Percentiles rank a stretch among this genome's conserved stretches.
Conservation (phyloP, 1,284 basidiomycete species). For the Cutaneotrichosporon sp. region DNA sequence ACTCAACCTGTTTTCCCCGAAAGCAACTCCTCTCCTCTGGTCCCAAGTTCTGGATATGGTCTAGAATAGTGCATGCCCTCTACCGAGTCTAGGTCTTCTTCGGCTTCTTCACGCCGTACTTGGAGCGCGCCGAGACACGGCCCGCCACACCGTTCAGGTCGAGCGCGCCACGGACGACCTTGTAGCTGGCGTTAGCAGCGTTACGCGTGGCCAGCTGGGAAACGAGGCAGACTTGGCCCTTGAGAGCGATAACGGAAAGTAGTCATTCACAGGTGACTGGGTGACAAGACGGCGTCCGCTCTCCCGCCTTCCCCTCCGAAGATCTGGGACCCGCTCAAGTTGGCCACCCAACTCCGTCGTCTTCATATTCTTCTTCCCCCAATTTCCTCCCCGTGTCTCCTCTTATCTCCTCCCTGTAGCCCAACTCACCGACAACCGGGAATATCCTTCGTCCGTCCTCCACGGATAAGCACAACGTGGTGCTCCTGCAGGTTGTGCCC, state of each 20-base stretch:
- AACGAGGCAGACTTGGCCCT: too few relatives aligned
- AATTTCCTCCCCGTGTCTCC: background rate
- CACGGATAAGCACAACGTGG: conserved; percentile 87
- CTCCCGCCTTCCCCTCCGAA: too few relatives aligned
- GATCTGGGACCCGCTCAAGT: too few relatives aligned
- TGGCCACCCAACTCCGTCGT: background rate
- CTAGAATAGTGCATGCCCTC: conserved; percentile 5
- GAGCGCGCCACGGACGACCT: conserved; percentile 86
- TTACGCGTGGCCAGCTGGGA: too few relatives aligned
- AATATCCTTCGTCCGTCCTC: conserved; percentile 94
- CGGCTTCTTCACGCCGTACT: conserved; percentile 93
- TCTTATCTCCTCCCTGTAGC: background rate
- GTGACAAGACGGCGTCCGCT: too few relatives aligned
- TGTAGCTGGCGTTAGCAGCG: conserved; percentile 66
- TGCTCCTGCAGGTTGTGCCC: conserved; percentile 99
- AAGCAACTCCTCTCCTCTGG: background rate
- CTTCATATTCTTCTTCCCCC: background rate
- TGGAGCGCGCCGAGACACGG: conserved; percentile 76
- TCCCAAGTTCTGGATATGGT: background rate
- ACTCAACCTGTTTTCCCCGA: background rate
- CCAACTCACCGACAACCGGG: conserved; percentile 82
- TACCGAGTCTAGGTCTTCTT: conserved; percentile 43
- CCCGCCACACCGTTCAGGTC: conserved; percentile 91
- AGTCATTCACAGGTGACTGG: too few relatives aligned
- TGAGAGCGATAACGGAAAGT: too few relatives aligned